These are phyloP conservation scores for Neophaeococcomyces aloes DNA, from an alignment of 2,329 filamentous ascomycete species.

Conservation along the genomic window DNA sequence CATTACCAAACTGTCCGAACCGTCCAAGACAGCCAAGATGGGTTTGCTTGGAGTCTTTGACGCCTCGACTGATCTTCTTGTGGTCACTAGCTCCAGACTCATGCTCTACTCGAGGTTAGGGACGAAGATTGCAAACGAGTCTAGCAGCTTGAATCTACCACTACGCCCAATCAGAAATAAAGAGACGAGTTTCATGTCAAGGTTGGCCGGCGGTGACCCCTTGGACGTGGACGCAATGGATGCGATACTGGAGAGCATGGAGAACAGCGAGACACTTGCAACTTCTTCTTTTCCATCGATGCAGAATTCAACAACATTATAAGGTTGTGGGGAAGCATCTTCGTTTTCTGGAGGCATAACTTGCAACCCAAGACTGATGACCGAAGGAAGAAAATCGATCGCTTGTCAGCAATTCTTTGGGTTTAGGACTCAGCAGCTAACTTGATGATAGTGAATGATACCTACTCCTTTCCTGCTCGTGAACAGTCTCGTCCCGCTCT, in stretches of 20 bases:
- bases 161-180: constrained; percentile 21
- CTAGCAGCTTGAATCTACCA: background rate
- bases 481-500: constrained; percentile 2
- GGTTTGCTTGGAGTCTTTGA: constrained; percentile 3
- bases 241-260: constrained; percentile 35
- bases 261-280: constrained; percentile 8
- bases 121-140: background rate
- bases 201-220: constrained; percentile 24
- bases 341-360: constrained; percentile 13
- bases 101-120: background rate
- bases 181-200: constrained; percentile 31
- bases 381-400: background rate
- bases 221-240: constrained; percentile 40
- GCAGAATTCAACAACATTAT: constrained; percentile 10
- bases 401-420: background rate
- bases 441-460: background rate
- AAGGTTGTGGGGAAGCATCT: constrained; percentile 8
- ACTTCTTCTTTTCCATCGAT: constrained; percentile 12
- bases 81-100: constrained; percentile 6
- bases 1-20: background rate
- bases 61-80: constrained; percentile 10
- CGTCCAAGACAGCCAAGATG: background rate
- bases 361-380: constrained; percentile 8
- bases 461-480: background rate
- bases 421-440: constrained; percentile 11